These are phyloP conservation scores for Podochytrium sp. DNA, from an alignment of 192 early-diverging fungal species.

Conservation along the genomic window DNA sequence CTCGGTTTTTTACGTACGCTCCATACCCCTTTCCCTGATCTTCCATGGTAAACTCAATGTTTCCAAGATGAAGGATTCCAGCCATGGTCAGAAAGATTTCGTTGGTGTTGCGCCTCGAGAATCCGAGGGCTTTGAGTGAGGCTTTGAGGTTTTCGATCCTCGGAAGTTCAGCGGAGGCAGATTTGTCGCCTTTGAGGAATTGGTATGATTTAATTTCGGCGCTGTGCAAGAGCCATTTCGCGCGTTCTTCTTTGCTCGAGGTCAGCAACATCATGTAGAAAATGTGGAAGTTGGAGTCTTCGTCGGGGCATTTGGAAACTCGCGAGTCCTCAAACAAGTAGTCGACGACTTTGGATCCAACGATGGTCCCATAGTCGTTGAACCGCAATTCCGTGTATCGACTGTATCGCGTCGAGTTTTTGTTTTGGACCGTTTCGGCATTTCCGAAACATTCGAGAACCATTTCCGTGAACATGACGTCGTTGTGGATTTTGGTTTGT, in stretches of 20 bases:
- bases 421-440: constrained; percentile 73
- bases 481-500: constrained; percentile 24
- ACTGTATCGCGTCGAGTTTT: constrained; percentile 84
- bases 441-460: constrained; percentile 90
- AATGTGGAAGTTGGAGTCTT: constrained; percentile 89
- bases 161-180: constrained; percentile 40
- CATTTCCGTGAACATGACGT: constrained; percentile 65
- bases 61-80: constrained; percentile 85
- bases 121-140: constrained; percentile 82
- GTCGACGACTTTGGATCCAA: constrained; percentile 84
- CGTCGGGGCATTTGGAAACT: constrained; percentile 55
- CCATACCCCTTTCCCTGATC: constrained; percentile 46
- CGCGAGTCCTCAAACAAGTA: constrained; percentile 85
- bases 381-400: constrained; percentile 90
- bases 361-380: constrained; percentile 85
- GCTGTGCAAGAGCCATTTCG: constrained; percentile 63
- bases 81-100: constrained; percentile 86
- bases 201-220: constrained; percentile 49
- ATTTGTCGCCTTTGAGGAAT: constrained; percentile 32
- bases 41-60: constrained; percentile 79
- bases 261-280: constrained; percentile 90
- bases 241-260: constrained; percentile 74
- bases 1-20: constrained; percentile 77
- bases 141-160: constrained; percentile 69
- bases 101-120: constrained; percentile 77